Percentiles rank a stretch among this genome's conserved stretches.
Evolutionary conservation across 2,329 filamentous ascomycete species (phyloP).

Genomic region (Ascomycota sp.): DNA sequence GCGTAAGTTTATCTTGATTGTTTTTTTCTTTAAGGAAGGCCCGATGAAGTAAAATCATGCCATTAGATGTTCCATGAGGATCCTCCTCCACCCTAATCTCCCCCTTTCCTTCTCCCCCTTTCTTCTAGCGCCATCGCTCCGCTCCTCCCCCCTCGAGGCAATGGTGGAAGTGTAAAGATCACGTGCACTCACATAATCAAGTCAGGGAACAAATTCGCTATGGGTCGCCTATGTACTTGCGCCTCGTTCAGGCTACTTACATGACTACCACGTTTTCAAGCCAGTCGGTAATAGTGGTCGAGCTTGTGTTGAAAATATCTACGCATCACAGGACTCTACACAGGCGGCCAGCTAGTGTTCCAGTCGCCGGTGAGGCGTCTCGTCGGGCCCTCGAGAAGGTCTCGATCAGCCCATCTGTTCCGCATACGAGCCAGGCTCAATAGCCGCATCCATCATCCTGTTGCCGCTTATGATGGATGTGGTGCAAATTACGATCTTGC

Average conservation of each 20-base stretch:
- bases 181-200: conserved; percentile 5
- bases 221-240: too few relatives aligned
- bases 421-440: conserved; percentile 44
- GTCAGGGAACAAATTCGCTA: conserved; percentile 2
- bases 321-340: too few relatives aligned
- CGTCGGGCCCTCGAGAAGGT: too few relatives aligned
- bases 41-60: conserved; percentile 7
- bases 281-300: too few relatives aligned
- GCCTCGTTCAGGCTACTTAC: too few relatives aligned
- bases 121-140: conserved; percentile 2
- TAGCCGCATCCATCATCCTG: conserved; percentile 67
- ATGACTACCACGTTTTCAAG: too few relatives aligned
- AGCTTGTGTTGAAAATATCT: too few relatives aligned
- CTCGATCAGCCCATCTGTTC: conserved; percentile 17
- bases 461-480: conserved; percentile 83
- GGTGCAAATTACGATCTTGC: conserved; percentile 78
- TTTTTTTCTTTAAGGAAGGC: conserved; percentile 5
- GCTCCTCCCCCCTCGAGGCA: conserved; percentile 7
- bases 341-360: too few relatives aligned
- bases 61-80: conserved; percentile 2
- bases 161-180: conserved; percentile 4
- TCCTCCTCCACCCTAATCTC: not conserved
- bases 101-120: too few relatives aligned
- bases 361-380: too few relatives aligned
- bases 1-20: too few relatives aligned